These are phyloP conservation scores for Candida sanyaensis DNA, from an alignment of 1,139 yeast genomes.

Conservation along the genomic window DNA sequence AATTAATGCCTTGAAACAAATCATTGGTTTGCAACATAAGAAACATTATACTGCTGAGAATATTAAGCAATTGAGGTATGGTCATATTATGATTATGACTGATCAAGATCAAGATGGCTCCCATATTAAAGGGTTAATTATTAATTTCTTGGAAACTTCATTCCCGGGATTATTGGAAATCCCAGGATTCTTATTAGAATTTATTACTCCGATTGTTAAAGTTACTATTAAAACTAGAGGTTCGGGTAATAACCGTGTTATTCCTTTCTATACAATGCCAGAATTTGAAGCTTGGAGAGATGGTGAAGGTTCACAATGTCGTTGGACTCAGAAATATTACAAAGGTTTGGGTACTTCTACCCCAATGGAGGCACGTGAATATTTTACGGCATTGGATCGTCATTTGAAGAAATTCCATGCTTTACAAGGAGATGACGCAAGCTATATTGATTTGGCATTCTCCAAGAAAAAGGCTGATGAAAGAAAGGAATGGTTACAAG, in stretches of 20 bases:
- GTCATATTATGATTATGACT: slow-evolving; percentile 98
- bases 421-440: slow-evolving; percentile 76
- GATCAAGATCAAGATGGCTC: slow-evolving; percentile 99
- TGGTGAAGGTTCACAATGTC: slow-evolving; percentile 68
- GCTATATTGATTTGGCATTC: slow-evolving; percentile 88
- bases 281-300: slow-evolving; percentile 96
- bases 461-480: slow-evolving; percentile 96
- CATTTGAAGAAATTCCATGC: slow-evolving; percentile 88
- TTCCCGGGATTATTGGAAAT: slow-evolving; percentile 91
- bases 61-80: slow-evolving; percentile 79
- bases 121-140: slow-evolving; percentile 94
- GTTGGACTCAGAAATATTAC: slow-evolving; percentile 94
- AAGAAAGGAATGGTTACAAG: slow-evolving; percentile 95
- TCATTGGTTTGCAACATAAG: slow-evolving; percentile 93
- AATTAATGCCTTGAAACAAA: slow-evolving; percentile 92
- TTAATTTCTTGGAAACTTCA: slow-evolving; percentile 89
- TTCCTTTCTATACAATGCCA: slow-evolving; percentile 92
- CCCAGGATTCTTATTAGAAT: slow-evolving; percentile 91
- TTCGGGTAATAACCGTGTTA: slow-evolving; percentile 42
- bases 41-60: slow-evolving; percentile 68
- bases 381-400: slow-evolving; percentile 80
- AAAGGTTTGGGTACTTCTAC: slow-evolving; percentile 98
- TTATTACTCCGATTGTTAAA: slow-evolving; percentile 95
- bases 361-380: slow-evolving; percentile 80
- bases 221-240: slow-evolving; percentile 77